Conservation (phyloP, 2,329 filamentous ascomycete species). For the Hypomyces perniciosus region DNA sequence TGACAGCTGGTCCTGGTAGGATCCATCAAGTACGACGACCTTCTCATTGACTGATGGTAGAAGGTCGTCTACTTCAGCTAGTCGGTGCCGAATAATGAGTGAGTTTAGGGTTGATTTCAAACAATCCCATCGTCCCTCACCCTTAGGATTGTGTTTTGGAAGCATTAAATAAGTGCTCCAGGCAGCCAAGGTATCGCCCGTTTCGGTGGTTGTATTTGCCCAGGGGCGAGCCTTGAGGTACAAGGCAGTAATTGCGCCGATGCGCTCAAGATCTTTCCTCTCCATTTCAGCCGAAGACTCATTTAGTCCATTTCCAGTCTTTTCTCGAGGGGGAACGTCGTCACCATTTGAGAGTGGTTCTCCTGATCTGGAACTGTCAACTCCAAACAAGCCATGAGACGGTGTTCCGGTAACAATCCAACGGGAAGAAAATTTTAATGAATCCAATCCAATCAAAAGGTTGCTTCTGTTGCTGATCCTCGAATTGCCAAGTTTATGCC, state of each 20-base stretch:
- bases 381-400: conserved; percentile 73
- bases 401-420: conserved; percentile 94
- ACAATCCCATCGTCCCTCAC: conserved; percentile 53
- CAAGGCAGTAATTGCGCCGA: conserved; percentile 59
- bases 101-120: conserved; percentile 67
- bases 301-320: conserved; percentile 16
- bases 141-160: conserved; percentile 43
- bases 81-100: conserved; percentile 73
- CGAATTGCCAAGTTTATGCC: conserved; percentile 72
- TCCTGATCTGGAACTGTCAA: conserved; percentile 28
- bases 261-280: conserved; percentile 57
- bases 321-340: conserved; percentile 7
- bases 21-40: conserved; percentile 69
- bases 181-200: conserved; percentile 53
- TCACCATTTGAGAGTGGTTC: background rate
- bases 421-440: conserved; percentile 59
- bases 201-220: conserved; percentile 53
- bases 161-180: conserved; percentile 71
- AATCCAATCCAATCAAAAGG: conserved; percentile 45
- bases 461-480: conserved; percentile 49
- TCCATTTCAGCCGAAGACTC: conserved; percentile 45
- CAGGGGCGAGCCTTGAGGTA: conserved; percentile 76
- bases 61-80: conserved; percentile 61
- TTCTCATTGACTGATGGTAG: conserved; percentile 70
- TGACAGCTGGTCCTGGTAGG: conserved; percentile 75